A percentile compares a stretch with the other conserved stretches of the same genome.
phyloP scores from a whole-genome alignment of 129 eudicot genomes.

The Lactuca saligna region DNA sequence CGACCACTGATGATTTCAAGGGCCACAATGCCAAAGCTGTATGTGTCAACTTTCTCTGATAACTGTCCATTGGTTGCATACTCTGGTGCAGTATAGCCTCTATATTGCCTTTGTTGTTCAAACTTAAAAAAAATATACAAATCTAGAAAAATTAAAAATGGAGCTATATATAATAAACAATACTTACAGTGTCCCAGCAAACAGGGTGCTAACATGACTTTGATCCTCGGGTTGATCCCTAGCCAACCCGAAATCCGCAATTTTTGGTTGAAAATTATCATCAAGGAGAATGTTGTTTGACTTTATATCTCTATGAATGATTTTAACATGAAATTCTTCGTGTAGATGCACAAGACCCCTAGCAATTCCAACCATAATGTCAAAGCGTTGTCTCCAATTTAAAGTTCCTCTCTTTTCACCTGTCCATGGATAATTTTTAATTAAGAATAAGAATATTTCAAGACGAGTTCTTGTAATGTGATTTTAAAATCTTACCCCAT shows the following conservation, averaged over 20 bases:
- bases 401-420: neutral
- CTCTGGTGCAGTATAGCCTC: neutral
- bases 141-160: neutral
- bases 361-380: neutral
- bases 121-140: too few relatives aligned
- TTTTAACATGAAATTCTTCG: neutral
- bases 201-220: slow-evolving; percentile 54
- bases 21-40: neutral
- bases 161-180: neutral
- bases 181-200: slow-evolving; percentile 36
- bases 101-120: too few relatives aligned
- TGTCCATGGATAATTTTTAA: neutral
- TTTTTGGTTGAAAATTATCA: slow-evolving; percentile 43
- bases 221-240: slow-evolving; percentile 48
- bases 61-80: neutral
- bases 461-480: neutral
- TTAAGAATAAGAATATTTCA: too few relatives aligned
- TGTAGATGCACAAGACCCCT: neutral
- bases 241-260: slow-evolving; percentile 61
- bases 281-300: slow-evolving; percentile 52
- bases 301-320: slow-evolving; percentile 38
- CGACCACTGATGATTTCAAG: neutral
- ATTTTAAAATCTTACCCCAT: neutral
- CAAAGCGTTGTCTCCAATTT: neutral
- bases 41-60: neutral